Base-by-base conservation (phyloP, 768 basidiomycete species). In the Boletus subcaerulescens region DNA sequence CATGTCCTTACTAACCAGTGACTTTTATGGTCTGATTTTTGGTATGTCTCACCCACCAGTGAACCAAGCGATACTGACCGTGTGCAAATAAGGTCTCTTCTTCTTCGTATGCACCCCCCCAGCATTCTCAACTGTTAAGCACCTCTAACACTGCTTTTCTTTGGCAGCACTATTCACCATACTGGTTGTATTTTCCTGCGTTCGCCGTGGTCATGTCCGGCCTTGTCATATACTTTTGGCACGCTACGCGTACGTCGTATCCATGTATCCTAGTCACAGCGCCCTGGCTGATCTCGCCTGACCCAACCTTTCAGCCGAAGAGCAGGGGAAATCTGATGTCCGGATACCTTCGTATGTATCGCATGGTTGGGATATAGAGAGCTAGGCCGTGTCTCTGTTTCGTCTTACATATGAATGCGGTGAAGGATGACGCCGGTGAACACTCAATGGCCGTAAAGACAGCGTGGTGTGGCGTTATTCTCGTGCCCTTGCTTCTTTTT, bases 181-280 rank as follows among this genome's bases (percentile, higher is more conserved):
- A 83, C 73, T 94, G 91, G 91, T 76, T 94, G 9, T 93, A 94
- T 76, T 94, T 94, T 73, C 74, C 86, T 53, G 81, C 92, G 1
- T 94, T 88, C 63, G 79, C 69, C 0, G 76, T 91, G 38, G 83
- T 92, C 57, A 74, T 93, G 45, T 45, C 71, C 18, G 92, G 91
- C 2, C 79, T 94, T 3, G 74, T 93, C 61, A 79, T 84, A 20
- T 94, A 94, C 72, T 93, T 93, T 75, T 94, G 91, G 90, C 74
- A 80, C 64, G 81, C 85, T 4, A 84, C 86, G 40, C 91, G 90
- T 92, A 73, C 56, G 91, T 79, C 35, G 3, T 10, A 8, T 24
- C 48, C 38, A n/a, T 42, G 15, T 39, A 11, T 18, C 24, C 36
- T 36, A 35, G 12, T 15, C 10, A 15, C 4, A 3, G 7, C n/a